Conservation (phyloP, 139 green algal genomes). For the Choricystis sp. region DNA sequence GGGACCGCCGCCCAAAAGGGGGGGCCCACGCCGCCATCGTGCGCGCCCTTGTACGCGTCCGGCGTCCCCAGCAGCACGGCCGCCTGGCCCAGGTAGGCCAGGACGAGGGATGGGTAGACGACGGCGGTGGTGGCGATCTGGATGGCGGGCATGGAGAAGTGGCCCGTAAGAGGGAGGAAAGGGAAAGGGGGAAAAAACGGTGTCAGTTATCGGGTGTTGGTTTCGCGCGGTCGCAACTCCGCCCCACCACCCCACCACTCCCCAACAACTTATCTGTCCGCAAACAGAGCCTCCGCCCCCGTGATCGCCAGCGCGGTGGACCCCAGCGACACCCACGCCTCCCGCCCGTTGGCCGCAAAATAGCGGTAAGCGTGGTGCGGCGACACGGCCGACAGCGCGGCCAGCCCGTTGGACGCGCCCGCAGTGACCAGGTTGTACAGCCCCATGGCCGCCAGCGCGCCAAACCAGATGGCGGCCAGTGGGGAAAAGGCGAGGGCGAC, state of each 20-base stretch:
- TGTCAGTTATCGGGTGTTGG: too few relatives aligned
- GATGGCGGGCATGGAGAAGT: slow-evolving; percentile 29
- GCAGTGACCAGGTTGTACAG: slow-evolving; percentile 47
- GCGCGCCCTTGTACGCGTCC: background rate
- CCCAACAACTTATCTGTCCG: too few relatives aligned
- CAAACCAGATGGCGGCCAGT: slow-evolving; percentile 32
- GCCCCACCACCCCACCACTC: too few relatives aligned
- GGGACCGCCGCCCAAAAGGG: slow-evolving; percentile 20
- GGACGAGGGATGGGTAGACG: slow-evolving; percentile 34
- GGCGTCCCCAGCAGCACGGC: slow-evolving; percentile 7
- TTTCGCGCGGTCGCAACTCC: too few relatives aligned
- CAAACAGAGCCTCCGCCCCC: slow-evolving; percentile 48
- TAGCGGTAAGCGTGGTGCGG: slow-evolving; percentile 15
- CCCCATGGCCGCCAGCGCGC: slow-evolving; percentile 12
- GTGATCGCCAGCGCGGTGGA: slow-evolving; percentile 41
- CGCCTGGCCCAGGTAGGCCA: slow-evolving; percentile 47
- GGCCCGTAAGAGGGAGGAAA: slow-evolving; percentile 16
- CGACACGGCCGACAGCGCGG: background rate
- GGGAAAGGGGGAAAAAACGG: background rate
- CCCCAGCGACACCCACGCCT: slow-evolving; percentile 28
- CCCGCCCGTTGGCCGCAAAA: slow-evolving; percentile 8
- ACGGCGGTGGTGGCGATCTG: slow-evolving; percentile 8
- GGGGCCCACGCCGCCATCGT: slow-evolving; percentile 5
- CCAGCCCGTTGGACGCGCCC: slow-evolving; percentile 1
- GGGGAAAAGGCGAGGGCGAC: slow-evolving; percentile 32